A percentile compares a stretch with the other conserved stretches of the same genome.
These are phyloP conservation scores for Fusarium armeniacum DNA, from an alignment of 2,329 filamentous ascomycete species.

Conservation along the genomic window DNA sequence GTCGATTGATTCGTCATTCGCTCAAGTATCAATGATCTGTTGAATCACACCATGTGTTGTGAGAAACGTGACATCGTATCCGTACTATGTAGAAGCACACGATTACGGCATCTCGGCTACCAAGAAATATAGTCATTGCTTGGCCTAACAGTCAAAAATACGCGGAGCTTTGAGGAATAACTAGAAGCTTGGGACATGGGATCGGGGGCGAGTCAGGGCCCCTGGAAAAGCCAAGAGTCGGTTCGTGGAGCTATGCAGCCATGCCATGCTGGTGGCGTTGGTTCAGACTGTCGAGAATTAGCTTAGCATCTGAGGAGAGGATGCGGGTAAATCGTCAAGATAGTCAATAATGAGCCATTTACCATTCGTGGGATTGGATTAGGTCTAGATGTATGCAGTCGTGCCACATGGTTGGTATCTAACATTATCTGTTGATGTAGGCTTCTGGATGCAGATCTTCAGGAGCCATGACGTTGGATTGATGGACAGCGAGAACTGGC, in stretches of 20 bases:
- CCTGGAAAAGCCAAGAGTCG: conserved; percentile 23
- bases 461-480: neutral
- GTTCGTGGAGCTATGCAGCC: conserved; percentile 22
- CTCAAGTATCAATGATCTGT: neutral
- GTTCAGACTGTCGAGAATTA: conserved; percentile 16
- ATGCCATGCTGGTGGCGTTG: conserved; percentile 29
- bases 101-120: conserved; percentile 41
- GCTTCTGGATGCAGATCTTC: neutral
- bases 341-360: conserved; percentile 7
- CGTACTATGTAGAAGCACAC: conserved; percentile 11
- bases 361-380: conserved; percentile 33
- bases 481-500: neutral
- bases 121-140: conserved; percentile 28
- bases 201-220: conserved; percentile 30
- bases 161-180: neutral
- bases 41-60: neutral
- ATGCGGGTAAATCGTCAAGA: conserved; percentile 27
- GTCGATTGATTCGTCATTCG: neutral
- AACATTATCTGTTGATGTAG: neutral
- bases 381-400: conserved; percentile 28
- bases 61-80: conserved; percentile 16
- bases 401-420: conserved; percentile 38
- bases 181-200: conserved; percentile 10
- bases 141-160: conserved; percentile 9
- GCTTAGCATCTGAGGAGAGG: neutral